Evolutionary conservation across 2,329 filamentous ascomycete species (phyloP), one percentile per base, ranked within the genome.

Genomic region (Pseudogymnoascus sp.): DNA sequence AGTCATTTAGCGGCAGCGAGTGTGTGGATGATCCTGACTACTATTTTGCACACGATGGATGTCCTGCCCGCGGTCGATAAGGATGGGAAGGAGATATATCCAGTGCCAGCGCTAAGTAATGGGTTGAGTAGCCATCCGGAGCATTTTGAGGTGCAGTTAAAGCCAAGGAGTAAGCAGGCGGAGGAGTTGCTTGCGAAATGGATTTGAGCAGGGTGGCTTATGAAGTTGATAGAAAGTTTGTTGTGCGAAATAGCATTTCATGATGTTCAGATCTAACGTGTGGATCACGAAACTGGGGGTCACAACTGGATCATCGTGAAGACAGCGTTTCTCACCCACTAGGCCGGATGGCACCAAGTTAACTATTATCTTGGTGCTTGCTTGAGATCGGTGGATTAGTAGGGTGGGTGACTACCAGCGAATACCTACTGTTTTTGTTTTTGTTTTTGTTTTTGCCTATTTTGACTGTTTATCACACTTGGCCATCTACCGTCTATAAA

Each of bases 1-100:
- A 76, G 78, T 64, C 74, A 76, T 45, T 70, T 85, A 12, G 82
- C 81, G 1, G 79, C 74, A 45, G 73, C 74, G 2, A 74, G 72
- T 23, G 70, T 78, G 2, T 79, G 74, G 69, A 75, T 76, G 11
- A 72, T 74, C 1, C 67, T 78, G 28, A 75, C 73, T 0, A 73
- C 70, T 0, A 72, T 78, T 39, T 64, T 80, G 41, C 73, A 74
- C 25, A 73, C 72, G 0, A 68, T 78, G 63, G 66, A 70, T 4
- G 70, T 78, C 7, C 62, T 70, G 30, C 74, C 72, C 65, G 68
- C 66, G 14, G 63, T 68, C 9, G 74, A 75, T 41, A 69, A 69
- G 12, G 63, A 75, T 7, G 76, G 77, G 0, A 68, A 68, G 5
- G 71, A 74, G 61, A 67, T 75, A 45, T 23, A 45, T 23, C 74